A percentile compares a stretch with the other conserved stretches of the same genome.
These are phyloP conservation scores for Hypoxylon sp. DNA, from an alignment of 2,329 filamentous ascomycete species.

Conservation along the genomic window DNA sequence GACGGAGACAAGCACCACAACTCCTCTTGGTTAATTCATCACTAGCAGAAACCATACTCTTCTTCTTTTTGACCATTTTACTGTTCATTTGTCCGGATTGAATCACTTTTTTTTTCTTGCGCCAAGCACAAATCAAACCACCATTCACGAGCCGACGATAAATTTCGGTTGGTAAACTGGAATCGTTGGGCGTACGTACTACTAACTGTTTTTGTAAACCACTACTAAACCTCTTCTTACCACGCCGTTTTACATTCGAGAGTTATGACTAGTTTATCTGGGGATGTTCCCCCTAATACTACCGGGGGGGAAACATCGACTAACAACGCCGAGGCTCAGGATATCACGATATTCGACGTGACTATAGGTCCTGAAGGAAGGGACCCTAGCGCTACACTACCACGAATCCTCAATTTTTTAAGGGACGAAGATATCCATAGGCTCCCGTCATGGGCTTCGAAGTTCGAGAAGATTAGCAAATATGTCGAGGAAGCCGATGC, in stretches of 20 bases:
- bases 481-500: conserved; percentile 57
- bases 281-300: neutral
- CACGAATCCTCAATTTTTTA: conserved; percentile 62
- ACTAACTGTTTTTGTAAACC: conserved; percentile 12
- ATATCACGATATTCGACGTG: neutral
- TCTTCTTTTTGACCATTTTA: conserved; percentile 29
- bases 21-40: conserved; percentile 24
- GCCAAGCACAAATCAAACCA: conserved; percentile 23
- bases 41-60: conserved; percentile 24
- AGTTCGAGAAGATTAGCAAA: conserved; percentile 51
- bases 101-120: conserved; percentile 1
- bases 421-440: conserved; percentile 64
- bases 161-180: conserved; percentile 22
- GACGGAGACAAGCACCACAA: conserved; percentile 45
- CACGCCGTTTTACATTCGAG: neutral
- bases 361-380: conserved; percentile 50
- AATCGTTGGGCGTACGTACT: conserved; percentile 20
- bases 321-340: neutral
- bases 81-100: conserved; percentile 26
- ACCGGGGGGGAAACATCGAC: conserved; percentile 10
- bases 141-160: conserved; percentile 33
- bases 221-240: conserved; percentile 7
- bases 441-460: conserved; percentile 51
- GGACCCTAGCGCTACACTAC: conserved; percentile 56
- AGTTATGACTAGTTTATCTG: neutral